These are phyloP conservation scores for Solanum hybrid DNA, from an alignment of 305 asterid species.

Conservation along the genomic window DNA sequence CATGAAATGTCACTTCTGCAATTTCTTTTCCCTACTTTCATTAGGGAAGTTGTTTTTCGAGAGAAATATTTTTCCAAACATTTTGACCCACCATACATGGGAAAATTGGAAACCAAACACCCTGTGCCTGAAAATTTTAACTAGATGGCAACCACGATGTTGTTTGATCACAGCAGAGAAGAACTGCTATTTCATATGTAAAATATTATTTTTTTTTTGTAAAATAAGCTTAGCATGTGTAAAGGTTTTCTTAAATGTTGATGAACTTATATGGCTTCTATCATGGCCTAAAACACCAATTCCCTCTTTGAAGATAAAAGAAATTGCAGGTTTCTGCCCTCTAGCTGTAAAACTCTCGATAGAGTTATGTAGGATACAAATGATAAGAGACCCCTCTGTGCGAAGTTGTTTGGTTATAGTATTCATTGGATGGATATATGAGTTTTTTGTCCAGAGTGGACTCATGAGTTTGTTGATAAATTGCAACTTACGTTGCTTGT, in stretches of 20 bases:
- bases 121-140: background rate
- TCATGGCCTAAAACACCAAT: background rate
- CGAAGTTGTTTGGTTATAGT: background rate
- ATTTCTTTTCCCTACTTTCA: background rate
- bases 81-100: background rate
- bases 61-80: background rate
- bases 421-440: background rate
- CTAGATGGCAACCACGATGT: background rate
- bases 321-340: background rate
- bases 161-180: background rate
- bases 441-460: background rate
- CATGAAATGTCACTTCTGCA: background rate
- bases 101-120: background rate
- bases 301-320: background rate
- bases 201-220: background rate
- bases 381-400: background rate
- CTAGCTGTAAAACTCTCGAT: background rate
- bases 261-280: background rate
- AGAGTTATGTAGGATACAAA: background rate
- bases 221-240: background rate
- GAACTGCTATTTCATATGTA: background rate
- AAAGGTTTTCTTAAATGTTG: background rate
- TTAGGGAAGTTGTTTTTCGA: background rate
- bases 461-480: background rate
- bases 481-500: background rate